These are phyloP conservation scores for Stagonosporopsis tanaceti DNA, from an alignment of 2,329 filamentous ascomycete species.

Conservation along the genomic window DNA sequence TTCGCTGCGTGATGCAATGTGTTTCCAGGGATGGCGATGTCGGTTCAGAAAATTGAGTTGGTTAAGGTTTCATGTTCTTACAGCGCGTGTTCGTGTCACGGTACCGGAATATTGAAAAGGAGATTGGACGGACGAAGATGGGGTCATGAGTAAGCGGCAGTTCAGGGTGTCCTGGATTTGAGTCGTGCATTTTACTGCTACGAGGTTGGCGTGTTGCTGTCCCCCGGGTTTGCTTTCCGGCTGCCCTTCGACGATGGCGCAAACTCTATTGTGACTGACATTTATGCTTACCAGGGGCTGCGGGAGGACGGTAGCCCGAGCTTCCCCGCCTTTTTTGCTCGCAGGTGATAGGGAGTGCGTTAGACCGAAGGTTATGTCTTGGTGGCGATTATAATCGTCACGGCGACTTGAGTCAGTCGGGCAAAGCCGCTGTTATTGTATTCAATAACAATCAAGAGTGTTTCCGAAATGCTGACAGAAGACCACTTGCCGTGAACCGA, in stretches of 20 bases:
- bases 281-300: constrained; percentile 15
- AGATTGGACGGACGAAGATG: constrained; percentile 4
- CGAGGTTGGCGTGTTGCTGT: not conserved
- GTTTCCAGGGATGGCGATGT: constrained; percentile 1
- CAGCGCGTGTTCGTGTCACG: not conserved
- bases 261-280: constrained; percentile 7
- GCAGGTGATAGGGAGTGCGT: not conserved
- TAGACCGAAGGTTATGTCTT: not conserved
- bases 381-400: not conserved
- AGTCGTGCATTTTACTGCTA: constrained; percentile 9
- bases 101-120: constrained; percentile 5
- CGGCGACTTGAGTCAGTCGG: constrained; percentile 6
- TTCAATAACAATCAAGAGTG: not conserved
- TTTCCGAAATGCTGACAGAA: not conserved
- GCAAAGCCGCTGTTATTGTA: not conserved
- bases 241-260: not conserved
- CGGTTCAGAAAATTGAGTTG: not conserved
- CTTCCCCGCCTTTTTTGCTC: constrained; percentile 19
- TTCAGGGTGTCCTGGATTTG: constrained; percentile 6
- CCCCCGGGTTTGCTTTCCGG: not conserved
- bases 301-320: constrained; percentile 17
- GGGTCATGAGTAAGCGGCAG: not conserved
- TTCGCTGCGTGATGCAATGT: not conserved
- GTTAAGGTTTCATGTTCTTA: not conserved
- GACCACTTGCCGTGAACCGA: constrained; percentile 13